Evolutionary conservation across 2,329 filamentous ascomycete species (phyloP), one percentile per base, ranked within the genome.

Genomic region (Pyrenochaeta sp.): DNA sequence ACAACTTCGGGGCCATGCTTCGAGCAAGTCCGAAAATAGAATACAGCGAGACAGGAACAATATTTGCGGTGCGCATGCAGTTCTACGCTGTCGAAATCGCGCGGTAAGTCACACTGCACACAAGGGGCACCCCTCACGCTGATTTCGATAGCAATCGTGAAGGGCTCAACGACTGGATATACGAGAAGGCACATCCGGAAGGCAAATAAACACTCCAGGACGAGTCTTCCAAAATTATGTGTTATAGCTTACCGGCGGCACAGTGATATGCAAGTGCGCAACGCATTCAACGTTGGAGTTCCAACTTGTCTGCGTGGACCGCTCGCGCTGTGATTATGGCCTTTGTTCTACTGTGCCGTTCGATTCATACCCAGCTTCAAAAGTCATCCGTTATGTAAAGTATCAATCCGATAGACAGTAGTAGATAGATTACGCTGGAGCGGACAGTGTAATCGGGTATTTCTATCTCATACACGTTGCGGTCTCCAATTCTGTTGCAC

Each of bases 141-240:
- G 48, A 75, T 53, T 10, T 18, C 11, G 27, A 35, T 55, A 88
- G 88, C 66, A 99, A 99, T 79, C 89, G 89, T 56, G 85, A 85
- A 48, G 94, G 94, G 23, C 79, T 98, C 53, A 99, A 99, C 72
- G 95, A 99, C 77, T 99, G 95, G 95, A 87, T 99, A 59, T 95
- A 94, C 77, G 93, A 98, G 79, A 84, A 91, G 75, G 86, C 88
- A 1, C 87, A 94, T 68, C 44, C 58, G n/a, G 43, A 61, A 49
- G 52, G 45, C 53, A 67, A 69, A 56, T 71, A 67, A 55, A 45
- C 30, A 17, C 31, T 21, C 7, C 45, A 23, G 36, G 7, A 11
- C 20, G 40, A 45, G 29, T 7, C 40, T 42, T 39, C 7, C 15
- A 40, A 20, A 11, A 20, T 4, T 21, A 40, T 31, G 33, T 21